phyloP scores from a whole-genome alignment of 208 protist genomes.

The Balamuthia mandrillaris region DNA sequence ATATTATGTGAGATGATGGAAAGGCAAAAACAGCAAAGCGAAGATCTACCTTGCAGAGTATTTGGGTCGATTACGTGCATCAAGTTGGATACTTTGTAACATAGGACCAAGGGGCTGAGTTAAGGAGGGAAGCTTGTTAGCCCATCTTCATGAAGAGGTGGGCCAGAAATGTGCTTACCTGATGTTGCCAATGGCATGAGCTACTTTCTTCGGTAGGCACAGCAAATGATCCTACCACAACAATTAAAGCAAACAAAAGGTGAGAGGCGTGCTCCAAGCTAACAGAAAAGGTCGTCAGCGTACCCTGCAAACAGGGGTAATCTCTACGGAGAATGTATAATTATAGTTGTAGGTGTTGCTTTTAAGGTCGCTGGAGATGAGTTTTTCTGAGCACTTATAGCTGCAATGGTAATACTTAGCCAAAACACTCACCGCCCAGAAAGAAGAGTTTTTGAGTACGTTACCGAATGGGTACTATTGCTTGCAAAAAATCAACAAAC shows the following conservation, averaged over 20 bases:
- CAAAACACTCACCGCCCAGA: constrained; percentile 86
- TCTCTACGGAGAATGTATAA: constrained; percentile 94
- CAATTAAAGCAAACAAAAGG: constrained; percentile 31
- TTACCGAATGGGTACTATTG: constrained; percentile 77
- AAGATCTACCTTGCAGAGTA: constrained; percentile 78
- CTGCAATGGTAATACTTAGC: constrained; percentile 53
- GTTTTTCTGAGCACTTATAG: constrained; percentile 87
- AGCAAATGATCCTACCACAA: background rate
- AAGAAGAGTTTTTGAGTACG: background rate
- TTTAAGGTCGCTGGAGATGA: constrained; percentile 96
- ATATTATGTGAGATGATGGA: background rate
- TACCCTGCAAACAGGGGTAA: constrained; percentile 91
- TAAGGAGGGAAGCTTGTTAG: background rate
- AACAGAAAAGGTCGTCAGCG: constrained; percentile 70
- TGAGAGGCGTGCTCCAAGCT: background rate
- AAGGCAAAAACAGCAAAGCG: background rate
- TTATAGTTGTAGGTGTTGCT: constrained; percentile 97
- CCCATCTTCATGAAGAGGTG: background rate
- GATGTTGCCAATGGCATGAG: constrained; percentile 61
- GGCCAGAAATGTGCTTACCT: background rate
- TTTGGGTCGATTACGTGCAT: constrained; percentile 93
- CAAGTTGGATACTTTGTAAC: constrained; percentile 87
- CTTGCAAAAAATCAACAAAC: constrained; percentile 93
- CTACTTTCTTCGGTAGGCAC: constrained; percentile 55
- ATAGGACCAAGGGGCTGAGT: constrained; percentile 85